A percentile compares a stretch with the other conserved stretches of the same genome.
Conservation (phyloP, 176 grass and related monocot species). For the Carex parvula region DNA sequence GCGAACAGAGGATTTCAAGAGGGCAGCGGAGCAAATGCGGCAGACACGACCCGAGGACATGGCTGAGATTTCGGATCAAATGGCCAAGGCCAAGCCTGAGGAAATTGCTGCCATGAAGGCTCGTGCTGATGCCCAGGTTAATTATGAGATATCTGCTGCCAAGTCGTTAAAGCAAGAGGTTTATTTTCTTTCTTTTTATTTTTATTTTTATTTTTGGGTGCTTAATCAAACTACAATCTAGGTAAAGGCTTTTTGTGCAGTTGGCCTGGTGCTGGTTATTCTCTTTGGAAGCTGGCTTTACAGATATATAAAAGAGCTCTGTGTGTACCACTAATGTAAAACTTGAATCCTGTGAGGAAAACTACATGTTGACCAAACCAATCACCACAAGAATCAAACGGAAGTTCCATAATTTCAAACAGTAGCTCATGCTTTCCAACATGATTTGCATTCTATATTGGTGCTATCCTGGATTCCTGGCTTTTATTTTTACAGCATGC, state of each 20-base stretch:
- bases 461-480: not conserved
- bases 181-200: not conserved
- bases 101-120: slow-evolving; percentile 87
- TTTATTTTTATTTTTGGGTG: not conserved
- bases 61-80: slow-evolving; percentile 69
- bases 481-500: not conserved
- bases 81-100: slow-evolving; percentile 71
- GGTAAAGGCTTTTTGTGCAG: not conserved
- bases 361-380: not conserved
- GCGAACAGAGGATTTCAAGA: slow-evolving; percentile 67
- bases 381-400: not conserved
- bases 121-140: slow-evolving; percentile 72
- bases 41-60: slow-evolving; percentile 77
- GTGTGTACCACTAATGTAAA: not conserved
- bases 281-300: slow-evolving; percentile 3
- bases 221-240: not conserved
- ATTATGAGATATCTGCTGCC: slow-evolving; percentile 62
- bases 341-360: not conserved
- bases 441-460: not conserved
- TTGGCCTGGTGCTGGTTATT: not conserved
- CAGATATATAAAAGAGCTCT: not conserved
- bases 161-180: slow-evolving; percentile 91
- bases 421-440: not conserved
- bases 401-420: not conserved
- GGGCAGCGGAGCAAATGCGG: slow-evolving; percentile 78